Evolutionary conservation across 352 stramenopile species (phyloP), one percentile per base, ranked within the genome.

Genomic region (Phytophthora hybrid): DNA sequence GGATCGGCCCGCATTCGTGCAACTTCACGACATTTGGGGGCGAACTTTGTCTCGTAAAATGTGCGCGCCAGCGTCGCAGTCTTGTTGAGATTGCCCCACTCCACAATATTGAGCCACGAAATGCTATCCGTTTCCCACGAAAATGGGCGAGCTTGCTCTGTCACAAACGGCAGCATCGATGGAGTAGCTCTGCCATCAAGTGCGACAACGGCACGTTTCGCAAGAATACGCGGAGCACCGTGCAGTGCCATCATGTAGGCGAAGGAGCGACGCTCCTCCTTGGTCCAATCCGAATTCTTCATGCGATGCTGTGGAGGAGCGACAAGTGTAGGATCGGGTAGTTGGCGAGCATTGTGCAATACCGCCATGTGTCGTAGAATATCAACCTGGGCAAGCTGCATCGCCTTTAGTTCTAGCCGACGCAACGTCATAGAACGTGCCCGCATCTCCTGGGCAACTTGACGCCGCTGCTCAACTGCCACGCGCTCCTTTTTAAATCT

Each of bases 61-160:
- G 74, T 69, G 39, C 77, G 84, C 10, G 84, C 78, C 46, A 89
- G 77, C 23, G 73, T 74, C 1, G 87, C 82, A 8, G 88, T 94
- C 77, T 96, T 96, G 80, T 96, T 94, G 23, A 96, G 67, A 39
- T 89, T 88, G 1, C 88, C 89, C 89, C 87, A 94, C 19, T 91
- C 83, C 19, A 94, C 85, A 57, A 96, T 84, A 67, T 93, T 94
- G 61, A 83, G 85, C 89, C 89, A 96, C 44, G 89, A 96, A 34
- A 96, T 56, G 34, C 83, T 93, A 70, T 94, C 88, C 6, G 89
- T 91, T 58, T 93, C 74, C 89, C 89, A 95, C 7, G 80, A 68
- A 71, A 95, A 95, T 1, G 68, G 68, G 5, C 83, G 84, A 10
- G 69, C 67, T n/a, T 78, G 51, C 13, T 84, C 82, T 0, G 73